Percentiles rank a stretch among this genome's conserved stretches.
Conservation (phyloP, 495 filamentous ascomycete species). For the Bathelium albidoporum region DNA sequence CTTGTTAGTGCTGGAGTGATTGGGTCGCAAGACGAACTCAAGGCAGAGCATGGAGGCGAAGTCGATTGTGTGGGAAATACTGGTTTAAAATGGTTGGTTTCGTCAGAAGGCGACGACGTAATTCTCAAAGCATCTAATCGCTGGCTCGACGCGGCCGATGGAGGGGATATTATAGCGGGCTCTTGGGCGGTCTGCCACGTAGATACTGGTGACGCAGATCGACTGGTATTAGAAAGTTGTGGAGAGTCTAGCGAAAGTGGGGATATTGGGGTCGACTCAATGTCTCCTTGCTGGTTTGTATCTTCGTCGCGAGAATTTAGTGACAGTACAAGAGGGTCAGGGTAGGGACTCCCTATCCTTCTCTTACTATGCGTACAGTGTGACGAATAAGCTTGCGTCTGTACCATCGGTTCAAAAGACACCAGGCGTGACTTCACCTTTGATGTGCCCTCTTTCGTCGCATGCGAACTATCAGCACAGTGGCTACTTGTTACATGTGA, state of each 20-base stretch:
- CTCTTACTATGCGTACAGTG: neutral
- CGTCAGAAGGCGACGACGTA: neutral
- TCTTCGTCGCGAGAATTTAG: neutral
- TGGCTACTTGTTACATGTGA: neutral
- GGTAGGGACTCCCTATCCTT: neutral
- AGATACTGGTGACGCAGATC: neutral
- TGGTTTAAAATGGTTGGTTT: neutral
- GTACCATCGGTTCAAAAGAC: neutral
- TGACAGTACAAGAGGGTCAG: neutral
- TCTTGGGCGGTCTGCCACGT: neutral
- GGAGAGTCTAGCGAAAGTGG: neutral
- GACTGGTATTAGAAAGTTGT: neutral
- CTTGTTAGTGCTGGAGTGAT: neutral
- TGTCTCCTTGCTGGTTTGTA: neutral
- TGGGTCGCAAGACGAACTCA: neutral
- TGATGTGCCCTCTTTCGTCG: neutral
- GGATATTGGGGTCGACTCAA: neutral
- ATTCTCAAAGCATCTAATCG: neutral
- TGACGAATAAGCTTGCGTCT: neutral
- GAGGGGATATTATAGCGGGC: neutral
- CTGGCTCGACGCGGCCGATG: neutral
- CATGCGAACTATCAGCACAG: neutral
- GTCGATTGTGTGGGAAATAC: neutral
- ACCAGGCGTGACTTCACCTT: neutral
- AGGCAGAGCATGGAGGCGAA: too few species aligned